Evolutionary conservation across 257 asterid species (phyloP), one percentile per base, ranked within the genome.

Genomic region (Penstemon davidsonii): DNA sequence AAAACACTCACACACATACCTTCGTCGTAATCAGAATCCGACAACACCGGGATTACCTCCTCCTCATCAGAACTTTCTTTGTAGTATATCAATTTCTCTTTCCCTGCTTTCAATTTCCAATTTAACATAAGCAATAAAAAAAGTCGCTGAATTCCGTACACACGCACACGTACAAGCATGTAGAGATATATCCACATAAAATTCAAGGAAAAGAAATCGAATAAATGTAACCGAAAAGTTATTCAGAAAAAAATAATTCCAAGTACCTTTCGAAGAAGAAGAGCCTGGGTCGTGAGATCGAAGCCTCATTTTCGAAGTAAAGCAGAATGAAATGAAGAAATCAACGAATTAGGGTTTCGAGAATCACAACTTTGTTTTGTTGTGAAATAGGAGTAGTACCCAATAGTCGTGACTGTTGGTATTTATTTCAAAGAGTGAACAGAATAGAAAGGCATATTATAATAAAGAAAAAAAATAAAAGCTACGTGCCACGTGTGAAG

Each of bases 1-100:
- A n/a, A 33, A 51, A 39, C 57, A 39, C 41, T 33, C 49, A 70
- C 50, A 9, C 44, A 58, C 71, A 37, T 47, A 77, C 85, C 79
- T 65, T 58, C 76, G 40, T 68, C 79, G 5, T 51, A 76, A 59
- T 79, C 84, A 39, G 77, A 69, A 59, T 82, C 82, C 25, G 74
- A 76, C 0, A 68, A 64, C 56, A 51, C 13, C 72, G 7, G 54
- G 47, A 42, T 76, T 47, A 4, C 4, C 37, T 3, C 63, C 45
- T 72, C 83, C 6, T 74, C 84, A 38, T 77, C 84, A 1, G 84
- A 82, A 56, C 80, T 62, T 54, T 79, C 79, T n/a, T 0, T 4
- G 78, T 82, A 65, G 72, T 72, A 53, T 41, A 43, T 47, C 11
- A 53, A 15, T 55, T 77, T 79, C 73, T 2, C 73, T 62, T 77